Base-by-base conservation (phyloP, 805 yeast species). In the Pichia kluyveri region DNA sequence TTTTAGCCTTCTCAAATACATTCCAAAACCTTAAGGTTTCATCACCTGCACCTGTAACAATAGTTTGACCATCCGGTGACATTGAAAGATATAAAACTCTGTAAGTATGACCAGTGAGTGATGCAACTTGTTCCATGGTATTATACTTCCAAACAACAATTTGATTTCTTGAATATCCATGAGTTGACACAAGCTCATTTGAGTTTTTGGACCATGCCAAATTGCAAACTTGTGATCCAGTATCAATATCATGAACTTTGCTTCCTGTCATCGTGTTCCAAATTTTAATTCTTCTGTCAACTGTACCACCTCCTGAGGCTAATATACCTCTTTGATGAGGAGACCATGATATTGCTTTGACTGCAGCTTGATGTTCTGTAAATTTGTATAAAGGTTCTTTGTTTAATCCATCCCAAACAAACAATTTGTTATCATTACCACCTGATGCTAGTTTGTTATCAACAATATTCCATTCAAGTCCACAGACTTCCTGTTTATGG, bases 21-120 rank as follows among this genome's bases (percentile, higher is more conserved):
- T 88, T 89, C 99, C 99, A 93, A 62, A 93, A 87, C 54, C 99
- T 67, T 48, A 93, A 69, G 0, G 99, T 93, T 65, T 93, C 99
- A 67, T 93, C 99, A 5, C 98, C 99, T 1, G 99, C 97, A 2
- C 99, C 99, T 0, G 99, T 90, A 3, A 91, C 99, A 14, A 93
- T 84, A 0, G 97, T 89, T 53, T 87, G 89, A 0, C 99, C 99
- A 67, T 93, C 98, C 0, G 97, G 96, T 18, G 96, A 85, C 68
- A 91, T 72, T 5, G 96, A 79, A 56, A 93, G 70, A 62, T 93
- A 93, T 44, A 93, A 70, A 12, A 93, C 98, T 52, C 99, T 74
- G 60, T 84, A 87, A 1, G 96, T 87, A 62, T 93, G 99, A 0
- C 98, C 99, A 14, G 95, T 87, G 47, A 93, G 75, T 23, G 90